A percentile compares a stretch with the other conserved stretches of the same genome.
These are phyloP conservation scores for Claviceps quebecensis DNA, from an alignment of 2,329 filamentous ascomycete species.

Conservation along the genomic window DNA sequence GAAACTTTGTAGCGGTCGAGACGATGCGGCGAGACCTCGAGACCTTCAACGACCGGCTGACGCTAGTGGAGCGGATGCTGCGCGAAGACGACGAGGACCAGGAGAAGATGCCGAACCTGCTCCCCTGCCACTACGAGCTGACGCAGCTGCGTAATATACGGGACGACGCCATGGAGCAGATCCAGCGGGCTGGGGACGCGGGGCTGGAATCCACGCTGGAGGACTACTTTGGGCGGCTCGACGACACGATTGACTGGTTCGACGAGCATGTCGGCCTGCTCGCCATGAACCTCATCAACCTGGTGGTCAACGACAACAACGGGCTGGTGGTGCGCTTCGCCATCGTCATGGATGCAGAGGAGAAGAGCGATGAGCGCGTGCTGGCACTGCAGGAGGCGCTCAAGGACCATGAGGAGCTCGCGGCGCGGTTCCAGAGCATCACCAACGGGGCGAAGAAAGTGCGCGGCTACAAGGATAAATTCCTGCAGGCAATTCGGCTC, in stretches of 20 bases:
- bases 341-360: slow-evolving; percentile 85
- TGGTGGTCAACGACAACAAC: slow-evolving; percentile 76
- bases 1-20: slow-evolving; percentile 90
- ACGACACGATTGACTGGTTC: slow-evolving; percentile 84
- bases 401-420: slow-evolving; percentile 90
- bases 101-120: slow-evolving; percentile 82
- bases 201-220: slow-evolving; percentile 70
- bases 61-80: slow-evolving; percentile 63
- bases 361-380: slow-evolving; percentile 89
- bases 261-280: slow-evolving; percentile 86
- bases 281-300: slow-evolving; percentile 76
- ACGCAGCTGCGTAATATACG: slow-evolving; percentile 85
- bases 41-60: slow-evolving; percentile 67
- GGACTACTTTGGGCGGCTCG: slow-evolving; percentile 77
- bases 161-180: slow-evolving; percentile 94
- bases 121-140: slow-evolving; percentile 82
- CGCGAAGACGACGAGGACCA: slow-evolving; percentile 70
- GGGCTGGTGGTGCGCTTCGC: slow-evolving; percentile 83
- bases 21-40: slow-evolving; percentile 86
- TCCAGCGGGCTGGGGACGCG: slow-evolving; percentile 58
- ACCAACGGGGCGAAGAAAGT: slow-evolving; percentile 84
- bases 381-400: slow-evolving; percentile 86
- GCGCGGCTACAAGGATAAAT: slow-evolving; percentile 94
- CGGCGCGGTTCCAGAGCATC: slow-evolving; percentile 85
- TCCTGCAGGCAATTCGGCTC: slow-evolving; percentile 64